A percentile compares a stretch with the other conserved stretches of the same genome.
Evolutionary conservation across 768 basidiomycete genomes (phyloP).

Genomic region (Lenzites betulinus): DNA sequence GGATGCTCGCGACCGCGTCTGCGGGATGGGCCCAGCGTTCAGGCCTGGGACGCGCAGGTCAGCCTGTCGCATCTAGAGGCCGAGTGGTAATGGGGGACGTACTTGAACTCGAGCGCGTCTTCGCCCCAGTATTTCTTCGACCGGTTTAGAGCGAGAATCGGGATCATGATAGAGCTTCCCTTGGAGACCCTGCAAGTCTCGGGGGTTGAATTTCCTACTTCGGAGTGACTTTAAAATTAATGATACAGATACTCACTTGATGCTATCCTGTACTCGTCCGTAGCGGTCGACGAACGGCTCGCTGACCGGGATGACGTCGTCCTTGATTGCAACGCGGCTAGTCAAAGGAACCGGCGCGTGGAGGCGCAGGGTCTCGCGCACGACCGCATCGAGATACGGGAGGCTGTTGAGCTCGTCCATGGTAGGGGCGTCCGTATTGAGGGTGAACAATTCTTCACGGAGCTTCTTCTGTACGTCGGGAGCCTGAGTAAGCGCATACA

Average conservation of each 20-base stretch:
- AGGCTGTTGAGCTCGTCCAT: constrained; percentile 70
- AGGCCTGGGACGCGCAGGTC: constrained; percentile 43
- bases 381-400: constrained; percentile 43
- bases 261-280: constrained; percentile 15
- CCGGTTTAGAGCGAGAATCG: constrained; percentile 55
- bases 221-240: neutral
- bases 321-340: constrained; percentile 45
- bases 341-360: constrained; percentile 52
- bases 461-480: constrained; percentile 39
- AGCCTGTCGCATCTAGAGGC: neutral
- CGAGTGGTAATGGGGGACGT: neutral
- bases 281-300: constrained; percentile 29
- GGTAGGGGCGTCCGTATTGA: constrained; percentile 48
- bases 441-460: constrained; percentile 41
- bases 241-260: constrained; percentile 30
- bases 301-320: constrained; percentile 53
- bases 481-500: constrained; percentile 40
- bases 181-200: constrained; percentile 19
- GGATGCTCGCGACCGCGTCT: constrained; percentile 45
- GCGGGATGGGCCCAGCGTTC: constrained; percentile 57
- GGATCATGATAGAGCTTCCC: constrained; percentile 42
- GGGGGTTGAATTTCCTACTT: neutral
- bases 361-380: neutral
- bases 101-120: constrained; percentile 63
- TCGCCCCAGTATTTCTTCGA: constrained; percentile 58